These are phyloP conservation scores for Penicillium brasilianum DNA, from an alignment of 2,329 filamentous ascomycete species.

Conservation along the genomic window DNA sequence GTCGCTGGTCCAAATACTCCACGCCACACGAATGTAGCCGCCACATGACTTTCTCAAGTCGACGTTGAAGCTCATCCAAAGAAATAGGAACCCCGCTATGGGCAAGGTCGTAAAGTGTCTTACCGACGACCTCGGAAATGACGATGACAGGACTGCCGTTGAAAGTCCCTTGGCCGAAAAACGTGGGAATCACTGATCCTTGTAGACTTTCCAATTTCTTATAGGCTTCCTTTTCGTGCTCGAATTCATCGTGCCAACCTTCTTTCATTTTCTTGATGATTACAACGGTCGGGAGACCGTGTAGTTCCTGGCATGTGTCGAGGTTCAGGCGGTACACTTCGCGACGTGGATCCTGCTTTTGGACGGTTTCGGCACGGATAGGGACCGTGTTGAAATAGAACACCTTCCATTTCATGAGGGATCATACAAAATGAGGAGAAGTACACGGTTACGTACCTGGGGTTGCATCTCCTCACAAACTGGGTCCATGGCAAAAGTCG, in stretches of 20 bases:
- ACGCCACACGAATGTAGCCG: conserved; percentile 6
- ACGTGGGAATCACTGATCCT: conserved; percentile 11
- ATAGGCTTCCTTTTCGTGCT: conserved; percentile 11
- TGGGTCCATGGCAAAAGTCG: background rate
- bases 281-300: background rate
- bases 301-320: background rate
- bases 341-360: background rate
- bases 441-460: background rate
- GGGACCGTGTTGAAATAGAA: conserved; percentile 6
- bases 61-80: conserved; percentile 3
- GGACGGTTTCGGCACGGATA: conserved; percentile 3
- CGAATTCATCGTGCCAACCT: conserved; percentile 1
- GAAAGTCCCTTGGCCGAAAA: conserved; percentile 8
- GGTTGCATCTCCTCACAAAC: too few species aligned
- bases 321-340: background rate
- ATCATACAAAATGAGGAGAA: background rate
- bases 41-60: conserved; percentile 6
- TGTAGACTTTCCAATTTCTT: conserved; percentile 9
- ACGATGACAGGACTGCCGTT: conserved; percentile 9
- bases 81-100: conserved; percentile 2
- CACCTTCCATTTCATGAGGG: background rate
- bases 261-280: background rate
- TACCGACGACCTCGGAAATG: background rate
- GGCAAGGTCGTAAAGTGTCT: conserved; percentile 10
- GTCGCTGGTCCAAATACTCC: conserved; percentile 6